Conservation (phyloP, 306 rosid species). For the Carpinus fangiana region DNA sequence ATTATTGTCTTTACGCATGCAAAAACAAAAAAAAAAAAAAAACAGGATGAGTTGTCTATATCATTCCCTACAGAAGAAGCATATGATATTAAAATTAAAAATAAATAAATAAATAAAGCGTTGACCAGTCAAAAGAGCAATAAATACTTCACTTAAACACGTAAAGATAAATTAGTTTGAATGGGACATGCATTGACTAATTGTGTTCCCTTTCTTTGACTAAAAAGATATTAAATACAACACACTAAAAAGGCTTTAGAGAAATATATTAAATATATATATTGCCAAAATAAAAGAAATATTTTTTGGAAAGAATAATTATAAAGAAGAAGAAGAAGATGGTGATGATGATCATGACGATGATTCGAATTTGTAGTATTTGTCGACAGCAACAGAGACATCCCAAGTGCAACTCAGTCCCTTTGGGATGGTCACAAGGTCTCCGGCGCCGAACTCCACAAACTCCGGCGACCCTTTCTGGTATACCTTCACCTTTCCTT, state of each 20-base stretch:
- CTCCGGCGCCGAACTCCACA: slow-evolving; percentile 95
- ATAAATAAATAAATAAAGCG: slow-evolving; percentile 4
- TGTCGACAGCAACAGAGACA: slow-evolving; percentile 88
- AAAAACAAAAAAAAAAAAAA: neutral
- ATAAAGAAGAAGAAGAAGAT: neutral
- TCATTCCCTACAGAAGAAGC: slow-evolving; percentile 3
- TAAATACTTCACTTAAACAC: slow-evolving; percentile 46
- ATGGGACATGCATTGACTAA: slow-evolving; percentile 52
- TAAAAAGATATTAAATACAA: neutral
- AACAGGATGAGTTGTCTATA: neutral
- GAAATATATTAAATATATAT: too few species aligned
- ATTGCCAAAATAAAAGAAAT: neutral
- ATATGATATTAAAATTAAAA: neutral
- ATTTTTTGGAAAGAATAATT: neutral
- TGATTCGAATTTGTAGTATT: slow-evolving; percentile 83
- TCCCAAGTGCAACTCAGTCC: slow-evolving; percentile 99
- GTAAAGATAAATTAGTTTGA: slow-evolving; percentile 44
- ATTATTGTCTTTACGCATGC: neutral
- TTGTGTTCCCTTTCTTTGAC: slow-evolving; percentile 50
- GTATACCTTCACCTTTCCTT: slow-evolving; percentile 88
- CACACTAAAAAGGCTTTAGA: too few species aligned
- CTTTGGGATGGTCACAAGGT: slow-evolving; percentile 81
- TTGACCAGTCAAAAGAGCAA: slow-evolving; percentile 73
- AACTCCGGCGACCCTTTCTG: slow-evolving; percentile 76
- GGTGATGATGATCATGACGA: slow-evolving; percentile 14